These are phyloP conservation scores for Onygenales sp. DNA, from an alignment of 2,329 filamentous ascomycete genomes.

Conservation along the genomic window DNA sequence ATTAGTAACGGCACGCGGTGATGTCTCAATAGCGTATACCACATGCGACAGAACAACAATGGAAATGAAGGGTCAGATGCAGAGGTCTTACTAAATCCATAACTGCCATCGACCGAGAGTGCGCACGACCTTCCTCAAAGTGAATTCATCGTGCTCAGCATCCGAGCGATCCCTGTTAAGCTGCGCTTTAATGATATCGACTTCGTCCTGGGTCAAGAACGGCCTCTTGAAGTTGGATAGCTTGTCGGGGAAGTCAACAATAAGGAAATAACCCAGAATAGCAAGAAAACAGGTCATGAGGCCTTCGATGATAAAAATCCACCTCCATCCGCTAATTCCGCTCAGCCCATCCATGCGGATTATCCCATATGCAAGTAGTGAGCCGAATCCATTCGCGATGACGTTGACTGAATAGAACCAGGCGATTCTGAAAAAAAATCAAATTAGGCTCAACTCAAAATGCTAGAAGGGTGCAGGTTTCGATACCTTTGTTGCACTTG, in stretches of 20 bases:
- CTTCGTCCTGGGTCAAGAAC: constrained; percentile 46
- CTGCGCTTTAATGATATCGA: constrained; percentile 23
- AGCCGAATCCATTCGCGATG: constrained; percentile 55
- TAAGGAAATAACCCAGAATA: constrained; percentile 44
- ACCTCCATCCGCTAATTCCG: constrained; percentile 52
- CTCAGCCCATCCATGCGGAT: constrained; percentile 31
- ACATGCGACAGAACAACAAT: not conserved
- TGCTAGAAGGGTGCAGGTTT: not conserved
- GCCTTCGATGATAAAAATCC: constrained; percentile 51
- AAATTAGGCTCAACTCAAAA: not conserved
- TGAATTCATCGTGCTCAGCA: constrained; percentile 38
- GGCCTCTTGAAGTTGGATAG: constrained; percentile 30
- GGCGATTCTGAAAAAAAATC: not conserved
- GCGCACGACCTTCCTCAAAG: constrained; percentile 37
- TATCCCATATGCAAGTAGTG: constrained; percentile 61
- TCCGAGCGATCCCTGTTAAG: constrained; percentile 53
- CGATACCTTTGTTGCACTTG: constrained; percentile 59
- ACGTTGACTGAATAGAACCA: constrained; percentile 60
- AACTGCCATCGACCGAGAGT: constrained; percentile 47
- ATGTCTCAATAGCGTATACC: no score
- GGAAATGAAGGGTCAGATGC: constrained; percentile 12
- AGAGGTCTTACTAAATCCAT: constrained; percentile 43
- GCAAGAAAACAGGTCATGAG: constrained; percentile 46
- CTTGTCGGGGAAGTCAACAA: constrained; percentile 57
- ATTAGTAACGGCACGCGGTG: constrained; percentile 2